Evolutionary conservation across 371 early-diverging fungal genomes (phyloP), one percentile per base, ranked within the genome.

Genomic region (Mortierella sp.): DNA sequence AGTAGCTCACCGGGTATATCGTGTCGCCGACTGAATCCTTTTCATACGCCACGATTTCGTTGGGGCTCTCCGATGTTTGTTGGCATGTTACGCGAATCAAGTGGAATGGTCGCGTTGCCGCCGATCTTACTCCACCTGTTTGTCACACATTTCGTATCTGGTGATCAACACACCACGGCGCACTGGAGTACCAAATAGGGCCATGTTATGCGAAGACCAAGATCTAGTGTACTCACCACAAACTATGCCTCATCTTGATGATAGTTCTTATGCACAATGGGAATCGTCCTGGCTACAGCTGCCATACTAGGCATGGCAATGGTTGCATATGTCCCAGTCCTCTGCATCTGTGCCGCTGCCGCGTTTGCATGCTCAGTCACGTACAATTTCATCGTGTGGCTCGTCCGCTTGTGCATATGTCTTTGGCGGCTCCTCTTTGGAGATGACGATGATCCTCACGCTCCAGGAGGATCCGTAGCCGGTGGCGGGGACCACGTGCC

Each of bases 301-400:
- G 41, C 55, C 10, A 9, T 67, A 0, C n/a, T 45, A 7, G 54
- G 55, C 1, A 48, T 67, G 22, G 53, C 67, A 5, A 40, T 48
- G 39, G 54, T 60, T 25, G 27, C 60, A n/a, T 67, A 67, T 13
- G 50, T 48, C 7, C 60, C 67, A 1, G 24, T 67, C 16, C n/a
- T 60, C 28, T 49, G 54, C 8, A 5, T 55, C 28, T 67, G 55
- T 37, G 14, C 55, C 17, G 25, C 55, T 24, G 49, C 56, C 1
- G 67, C 61, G 3, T 21, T 60, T 17, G 17, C 57, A 14, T 60
- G 13, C 55, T 55, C 56, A 50, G 51, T 39, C 57, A 14, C 55
- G 13, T 60, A 60, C 56, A 50, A 56, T 39, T 10, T 60, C 27
- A 16, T 39, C 0, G 14, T 48, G 21, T 47, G 29, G 17, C 6